Evolutionary conservation across 768 basidiomycete species (phyloP).

Genomic region (Coprinopsis cinerea): DNA sequence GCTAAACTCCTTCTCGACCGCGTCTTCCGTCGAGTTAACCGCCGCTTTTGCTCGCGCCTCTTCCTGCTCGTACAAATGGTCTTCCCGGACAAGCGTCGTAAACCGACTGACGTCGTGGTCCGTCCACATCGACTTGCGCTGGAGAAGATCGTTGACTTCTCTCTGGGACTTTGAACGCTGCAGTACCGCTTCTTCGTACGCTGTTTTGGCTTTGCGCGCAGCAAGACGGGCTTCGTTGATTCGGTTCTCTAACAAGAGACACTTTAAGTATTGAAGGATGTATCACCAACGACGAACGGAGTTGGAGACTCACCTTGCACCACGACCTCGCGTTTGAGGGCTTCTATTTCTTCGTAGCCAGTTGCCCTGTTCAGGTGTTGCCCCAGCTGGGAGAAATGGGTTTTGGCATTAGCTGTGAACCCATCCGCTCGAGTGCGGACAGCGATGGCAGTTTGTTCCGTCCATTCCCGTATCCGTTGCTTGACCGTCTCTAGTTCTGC

Average conservation of each 20-base stretch:
- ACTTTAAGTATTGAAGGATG: background rate
- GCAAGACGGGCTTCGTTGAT: slow-evolving; percentile 63
- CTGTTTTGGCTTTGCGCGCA: slow-evolving; percentile 65
- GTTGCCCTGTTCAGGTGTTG: slow-evolving; percentile 79
- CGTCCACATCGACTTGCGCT: slow-evolving; percentile 93
- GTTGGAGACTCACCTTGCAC: slow-evolving; percentile 60
- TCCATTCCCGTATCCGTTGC: slow-evolving; percentile 44
- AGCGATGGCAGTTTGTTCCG: slow-evolving; percentile 35
- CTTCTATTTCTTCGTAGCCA: slow-evolving; percentile 89
- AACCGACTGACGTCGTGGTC: slow-evolving; percentile 82
- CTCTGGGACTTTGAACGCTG: slow-evolving; percentile 82
- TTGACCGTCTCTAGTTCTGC: slow-evolving; percentile 32
- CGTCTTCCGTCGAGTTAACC: slow-evolving; percentile 66
- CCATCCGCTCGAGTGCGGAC: slow-evolving; percentile 52
- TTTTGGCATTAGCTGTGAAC: slow-evolving; percentile 50
- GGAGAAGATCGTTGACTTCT: slow-evolving; percentile 92
- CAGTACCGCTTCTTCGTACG: slow-evolving; percentile 74
- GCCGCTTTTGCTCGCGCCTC: slow-evolving; percentile 65
- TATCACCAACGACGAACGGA: background rate
- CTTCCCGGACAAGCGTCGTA: slow-evolving; percentile 84
- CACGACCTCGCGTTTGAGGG: slow-evolving; percentile 69
- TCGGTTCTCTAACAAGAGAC: slow-evolving; percentile 56
- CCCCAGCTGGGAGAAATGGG: slow-evolving; percentile 69
- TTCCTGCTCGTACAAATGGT: slow-evolving; percentile 80
- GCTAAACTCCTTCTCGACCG: slow-evolving; percentile 82